Evolutionary conservation across 2,329 filamentous ascomycete species (phyloP), one percentile per base, ranked within the genome.

Genomic region (Calonectria hawksworthii): DNA sequence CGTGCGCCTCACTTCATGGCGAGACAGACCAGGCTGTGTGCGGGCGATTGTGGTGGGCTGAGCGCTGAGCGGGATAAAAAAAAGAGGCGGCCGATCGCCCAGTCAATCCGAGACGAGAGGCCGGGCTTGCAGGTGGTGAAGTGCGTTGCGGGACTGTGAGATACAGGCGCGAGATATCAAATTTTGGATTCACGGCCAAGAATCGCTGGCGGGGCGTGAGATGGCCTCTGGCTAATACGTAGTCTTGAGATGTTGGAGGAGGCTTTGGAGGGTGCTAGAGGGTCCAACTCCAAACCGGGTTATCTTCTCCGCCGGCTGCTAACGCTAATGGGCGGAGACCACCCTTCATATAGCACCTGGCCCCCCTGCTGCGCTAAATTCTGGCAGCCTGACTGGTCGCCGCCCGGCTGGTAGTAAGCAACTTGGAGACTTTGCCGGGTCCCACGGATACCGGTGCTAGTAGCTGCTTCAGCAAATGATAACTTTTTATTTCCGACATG

Each of bases 271-370:
- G 23, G 41, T 10, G 41, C 26, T 26, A 21, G 41, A 47, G 59
- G 52, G 41, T 64, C 61, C 64, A 67, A 64, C 70, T 61, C 47
- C 68, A 65, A 65, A 47, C 32, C 47, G 44, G 70, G 70, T 64
- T 73, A 64, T 63, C 70, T 54, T n/a, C 52, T 64, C 52, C 41
- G 26, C 70, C 47, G 51, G 52, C 44, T 61, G 41, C 67, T 63
- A 61, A 69, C 54, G 52, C 23, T 51, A 61, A 56, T 61, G 38
- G 30, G 56, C 56, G 50, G 65, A 23, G 32, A 41, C 32, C 38
- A 54, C 47, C 47, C 47, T 41, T 63, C 56, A 41, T 41, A 41
- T 16, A 63, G 56, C 26, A 8, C 36, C 26, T 4, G 14, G 50
- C 65, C 65, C 65, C 65, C 30, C 63, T 44, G 32, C 28, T 21